Percentiles rank a stretch among this genome's conserved stretches.
phyloP scores from a whole-genome alignment of 2,329 filamentous ascomycete genomes.

The Fusarium xylarioides region DNA sequence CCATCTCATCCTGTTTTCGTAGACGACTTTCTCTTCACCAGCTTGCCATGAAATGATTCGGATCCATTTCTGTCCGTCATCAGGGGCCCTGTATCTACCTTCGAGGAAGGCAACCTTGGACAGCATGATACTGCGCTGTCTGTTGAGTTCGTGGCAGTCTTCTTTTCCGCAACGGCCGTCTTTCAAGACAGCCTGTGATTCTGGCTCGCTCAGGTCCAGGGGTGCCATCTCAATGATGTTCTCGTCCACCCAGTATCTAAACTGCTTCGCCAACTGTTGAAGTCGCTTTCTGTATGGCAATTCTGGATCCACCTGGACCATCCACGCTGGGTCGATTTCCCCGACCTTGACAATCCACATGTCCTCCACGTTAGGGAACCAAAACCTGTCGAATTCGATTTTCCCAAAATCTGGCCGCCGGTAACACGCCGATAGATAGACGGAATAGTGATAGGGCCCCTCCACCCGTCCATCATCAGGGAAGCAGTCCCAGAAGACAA shows the following conservation, averaged over 20 bases:
- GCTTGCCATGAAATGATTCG: slow-evolving; percentile 47
- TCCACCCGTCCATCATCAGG: slow-evolving; percentile 51
- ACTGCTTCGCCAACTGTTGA: slow-evolving; percentile 48
- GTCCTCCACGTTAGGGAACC: slow-evolving; percentile 52
- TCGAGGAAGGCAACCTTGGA: slow-evolving; percentile 52
- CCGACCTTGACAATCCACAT: slow-evolving; percentile 53
- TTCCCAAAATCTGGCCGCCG: slow-evolving; percentile 44
- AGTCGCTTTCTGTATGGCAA: slow-evolving; percentile 44
- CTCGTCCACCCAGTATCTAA: slow-evolving; percentile 52
- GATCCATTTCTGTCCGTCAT: slow-evolving; percentile 44
- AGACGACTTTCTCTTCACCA: slow-evolving; percentile 39
- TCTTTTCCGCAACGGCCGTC: slow-evolving; percentile 49
- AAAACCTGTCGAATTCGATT: slow-evolving; percentile 50
- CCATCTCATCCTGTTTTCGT: slow-evolving; percentile 50
- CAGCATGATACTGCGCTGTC: slow-evolving; percentile 49
- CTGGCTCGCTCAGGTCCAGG: slow-evolving; percentile 47
- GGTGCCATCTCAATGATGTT: slow-evolving; percentile 51
- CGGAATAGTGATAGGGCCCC: slow-evolving; percentile 46
- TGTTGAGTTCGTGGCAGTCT: slow-evolving; percentile 50
- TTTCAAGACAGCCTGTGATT: slow-evolving; percentile 46
- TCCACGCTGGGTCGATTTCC: slow-evolving; percentile 50
- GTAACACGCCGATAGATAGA: slow-evolving; percentile 48
- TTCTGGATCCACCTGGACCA: slow-evolving; percentile 46
- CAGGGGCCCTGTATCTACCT: slow-evolving; percentile 43
- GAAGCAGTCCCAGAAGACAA: slow-evolving; percentile 53